These are phyloP conservation scores for Coprinellus aureogranulatus DNA, from an alignment of 768 basidiomycete genomes.

Conservation along the genomic window DNA sequence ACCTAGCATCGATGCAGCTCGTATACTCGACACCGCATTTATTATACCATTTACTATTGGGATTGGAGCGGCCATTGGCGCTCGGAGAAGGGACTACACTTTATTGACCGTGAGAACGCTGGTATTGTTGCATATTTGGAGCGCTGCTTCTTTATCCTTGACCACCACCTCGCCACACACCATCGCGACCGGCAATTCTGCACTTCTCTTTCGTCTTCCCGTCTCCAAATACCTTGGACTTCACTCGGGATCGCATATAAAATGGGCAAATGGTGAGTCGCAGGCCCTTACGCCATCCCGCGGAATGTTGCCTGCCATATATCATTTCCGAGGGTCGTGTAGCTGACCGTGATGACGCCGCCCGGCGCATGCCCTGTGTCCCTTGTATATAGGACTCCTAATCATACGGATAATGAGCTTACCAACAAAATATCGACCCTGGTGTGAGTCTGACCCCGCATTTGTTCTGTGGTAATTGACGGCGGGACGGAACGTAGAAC, in stretches of 20 bases:
- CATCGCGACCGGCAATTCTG: background rate
- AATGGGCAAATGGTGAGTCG: slow-evolving; percentile 73
- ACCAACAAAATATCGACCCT: slow-evolving; percentile 72
- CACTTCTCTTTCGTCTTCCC: too few relatives aligned
- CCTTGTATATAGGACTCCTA: slow-evolving; percentile 54
- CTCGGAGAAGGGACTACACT: too few relatives aligned
- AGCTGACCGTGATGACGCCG: slow-evolving; percentile 8
- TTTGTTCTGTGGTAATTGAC: background rate
- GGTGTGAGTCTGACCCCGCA: slow-evolving; percentile 51
- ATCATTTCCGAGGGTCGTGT: too few relatives aligned
- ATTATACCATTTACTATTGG: slow-evolving; percentile 7
- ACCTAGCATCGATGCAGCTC: too few relatives aligned
- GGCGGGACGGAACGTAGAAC: slow-evolving; percentile 38
- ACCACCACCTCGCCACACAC: background rate
- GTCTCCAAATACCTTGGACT: too few relatives aligned
- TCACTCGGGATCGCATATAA: slow-evolving; percentile 8
- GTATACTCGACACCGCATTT: slow-evolving; percentile 26
- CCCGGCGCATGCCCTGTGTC: slow-evolving; percentile 13
- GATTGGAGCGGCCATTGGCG: background rate
- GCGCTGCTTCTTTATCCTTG: slow-evolving; percentile 18
- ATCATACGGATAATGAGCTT: slow-evolving; percentile 71
- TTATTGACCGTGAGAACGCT: slow-evolving; percentile 5
- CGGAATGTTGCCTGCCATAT: too few relatives aligned
- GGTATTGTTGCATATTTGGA: slow-evolving; percentile 1
- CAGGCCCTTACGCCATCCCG: too few relatives aligned